phyloP scores from a whole-genome alignment of 225 moss, liverwort and hornwort genomes.

The Physcomitrellopsis africana region DNA sequence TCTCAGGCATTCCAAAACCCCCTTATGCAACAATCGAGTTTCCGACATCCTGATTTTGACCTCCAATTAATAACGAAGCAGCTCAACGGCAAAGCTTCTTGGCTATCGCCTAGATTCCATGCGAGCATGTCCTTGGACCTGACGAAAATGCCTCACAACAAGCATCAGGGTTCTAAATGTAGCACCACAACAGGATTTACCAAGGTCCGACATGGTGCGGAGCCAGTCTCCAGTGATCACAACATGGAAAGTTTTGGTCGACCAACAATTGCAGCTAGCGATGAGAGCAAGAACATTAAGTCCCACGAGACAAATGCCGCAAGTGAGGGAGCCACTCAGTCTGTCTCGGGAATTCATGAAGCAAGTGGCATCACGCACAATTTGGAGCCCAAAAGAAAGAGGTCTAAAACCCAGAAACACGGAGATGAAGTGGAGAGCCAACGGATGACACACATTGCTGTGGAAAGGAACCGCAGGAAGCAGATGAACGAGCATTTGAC shows the following conservation, averaged over 20 bases:
- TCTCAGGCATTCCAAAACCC: conserved; percentile 13
- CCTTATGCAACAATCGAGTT: conserved; percentile 26
- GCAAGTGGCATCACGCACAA: neutral
- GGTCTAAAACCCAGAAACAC: conserved; percentile 34
- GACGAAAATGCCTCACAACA: conserved; percentile 20
- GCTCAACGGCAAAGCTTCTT: conserved; percentile 20
- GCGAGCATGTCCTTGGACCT: conserved; percentile 15
- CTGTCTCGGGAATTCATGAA: conserved; percentile 8
- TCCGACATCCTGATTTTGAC: conserved; percentile 16
- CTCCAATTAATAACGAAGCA: neutral
- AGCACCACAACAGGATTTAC: conserved; percentile 52
- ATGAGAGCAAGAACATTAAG: neutral
- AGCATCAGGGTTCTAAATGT: conserved; percentile 44
- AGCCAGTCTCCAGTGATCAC: conserved; percentile 25
- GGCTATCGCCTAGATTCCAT: conserved; percentile 13
- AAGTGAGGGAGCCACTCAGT: neutral
- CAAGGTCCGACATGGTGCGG: conserved; percentile 27
- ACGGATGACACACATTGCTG: conserved; percentile 69
- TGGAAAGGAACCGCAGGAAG: conserved; percentile 82
- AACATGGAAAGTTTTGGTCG: conserved; percentile 35
- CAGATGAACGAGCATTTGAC: conserved; percentile 77
- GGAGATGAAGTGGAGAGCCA: conserved; percentile 56
- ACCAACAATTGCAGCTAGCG: conserved; percentile 23
- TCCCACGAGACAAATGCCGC: neutral
- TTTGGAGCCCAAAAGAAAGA: conserved; percentile 40